A percentile compares a stretch with the other conserved stretches of the same genome.
Conservation (phyloP, 768 basidiomycete genomes). For the Naganishia antarctica region DNA sequence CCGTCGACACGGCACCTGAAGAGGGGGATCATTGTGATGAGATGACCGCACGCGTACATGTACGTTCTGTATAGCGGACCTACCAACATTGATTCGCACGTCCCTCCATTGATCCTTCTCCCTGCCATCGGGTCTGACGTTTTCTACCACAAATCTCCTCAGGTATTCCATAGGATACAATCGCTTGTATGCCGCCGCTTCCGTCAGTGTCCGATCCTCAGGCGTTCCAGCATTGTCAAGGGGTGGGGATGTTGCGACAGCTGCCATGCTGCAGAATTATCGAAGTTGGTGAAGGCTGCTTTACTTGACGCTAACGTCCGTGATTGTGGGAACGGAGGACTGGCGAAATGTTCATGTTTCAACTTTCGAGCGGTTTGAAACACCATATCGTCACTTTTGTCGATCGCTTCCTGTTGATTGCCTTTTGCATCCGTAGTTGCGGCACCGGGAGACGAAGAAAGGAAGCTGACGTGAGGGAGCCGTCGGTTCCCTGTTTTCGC, state of each 20-base stretch:
- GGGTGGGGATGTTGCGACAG: constrained; percentile 22
- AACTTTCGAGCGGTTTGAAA: no score
- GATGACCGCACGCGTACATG: background rate
- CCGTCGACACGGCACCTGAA: constrained; percentile 72
- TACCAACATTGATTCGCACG: constrained; percentile 73
- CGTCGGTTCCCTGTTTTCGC: no score
- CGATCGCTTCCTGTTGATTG: constrained; percentile 13
- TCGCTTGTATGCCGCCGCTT: constrained; percentile 64
- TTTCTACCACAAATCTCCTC: constrained; percentile 73
- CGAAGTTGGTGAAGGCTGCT: background rate
- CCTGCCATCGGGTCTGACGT: constrained; percentile 77
- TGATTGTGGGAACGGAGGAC: no score
- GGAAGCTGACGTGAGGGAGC: no score
- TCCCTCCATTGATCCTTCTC: constrained; percentile 66
- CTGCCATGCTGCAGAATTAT: no score
- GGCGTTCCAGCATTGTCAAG: constrained; percentile 26
- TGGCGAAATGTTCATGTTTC: no score
- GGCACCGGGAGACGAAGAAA: no score
- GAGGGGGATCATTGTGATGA: background rate
- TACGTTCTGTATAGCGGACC: constrained; percentile 40
- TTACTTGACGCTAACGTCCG: background rate
- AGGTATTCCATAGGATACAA: constrained; percentile 85
- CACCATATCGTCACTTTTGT: constrained; percentile 8
- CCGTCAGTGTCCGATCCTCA: constrained; percentile 13
- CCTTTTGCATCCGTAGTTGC: background rate